phyloP scores from a whole-genome alignment of 345 rosid genomes.

The Trapa incisa region DNA sequence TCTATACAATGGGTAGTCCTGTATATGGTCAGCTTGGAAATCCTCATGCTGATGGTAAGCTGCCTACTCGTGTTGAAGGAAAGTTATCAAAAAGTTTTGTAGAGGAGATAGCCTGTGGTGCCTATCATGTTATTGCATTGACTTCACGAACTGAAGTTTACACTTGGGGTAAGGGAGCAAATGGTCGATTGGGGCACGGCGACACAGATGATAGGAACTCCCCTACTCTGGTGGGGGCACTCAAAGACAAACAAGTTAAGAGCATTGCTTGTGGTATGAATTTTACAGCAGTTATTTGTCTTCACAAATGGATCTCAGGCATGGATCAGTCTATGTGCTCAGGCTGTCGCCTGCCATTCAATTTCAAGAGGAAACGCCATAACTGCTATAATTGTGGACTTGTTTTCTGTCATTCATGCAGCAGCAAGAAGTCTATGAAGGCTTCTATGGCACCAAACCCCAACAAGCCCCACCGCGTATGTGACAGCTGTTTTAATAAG shows the following conservation, averaged over 20 bases:
- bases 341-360: constrained; percentile 90
- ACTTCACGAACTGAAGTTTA: constrained; percentile 90
- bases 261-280: constrained; percentile 84
- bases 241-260: constrained; percentile 95
- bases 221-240: constrained; percentile 69
- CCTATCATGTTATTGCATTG: constrained; percentile 88
- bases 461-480: constrained; percentile 79
- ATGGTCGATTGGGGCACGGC: constrained; percentile 94
- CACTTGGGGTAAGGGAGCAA: constrained; percentile 98
- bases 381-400: constrained; percentile 82
- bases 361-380: constrained; percentile 72
- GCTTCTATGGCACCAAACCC: constrained; percentile 99
- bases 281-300: constrained; percentile 94
- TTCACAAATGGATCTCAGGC: constrained; percentile 93
- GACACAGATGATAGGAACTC: constrained; percentile 73
- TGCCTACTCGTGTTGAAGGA: constrained; percentile 77
- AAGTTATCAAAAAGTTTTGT: constrained; percentile 75
- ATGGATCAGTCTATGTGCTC: constrained; percentile 97
- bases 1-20: constrained; percentile 91
- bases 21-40: constrained; percentile 97
- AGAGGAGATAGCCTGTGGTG: constrained; percentile 92
- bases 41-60: constrained; percentile 77
- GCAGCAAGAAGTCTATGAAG: constrained; percentile 73
- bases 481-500: constrained; percentile 79
- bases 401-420: constrained; percentile 90